Conservation (phyloP, 768 basidiomycete species). For the Boletus fagicola region DNA sequence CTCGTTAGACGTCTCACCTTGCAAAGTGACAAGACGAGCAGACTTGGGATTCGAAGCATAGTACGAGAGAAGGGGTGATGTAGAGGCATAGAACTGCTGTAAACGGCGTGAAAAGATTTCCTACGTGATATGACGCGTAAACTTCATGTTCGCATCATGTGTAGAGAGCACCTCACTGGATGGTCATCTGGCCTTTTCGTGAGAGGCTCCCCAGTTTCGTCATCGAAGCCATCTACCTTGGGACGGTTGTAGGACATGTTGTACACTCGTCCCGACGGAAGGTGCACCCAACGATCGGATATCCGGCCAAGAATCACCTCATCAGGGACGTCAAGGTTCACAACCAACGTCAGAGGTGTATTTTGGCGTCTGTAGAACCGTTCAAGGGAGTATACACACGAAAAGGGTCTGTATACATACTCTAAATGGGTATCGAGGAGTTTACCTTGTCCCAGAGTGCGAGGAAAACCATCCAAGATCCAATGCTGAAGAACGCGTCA, state of each 20-base stretch:
- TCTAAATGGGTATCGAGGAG: slow-evolving; percentile 74
- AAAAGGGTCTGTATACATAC: slow-evolving; percentile 37
- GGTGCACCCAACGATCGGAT: slow-evolving; percentile 87
- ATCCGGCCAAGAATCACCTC: slow-evolving; percentile 82
- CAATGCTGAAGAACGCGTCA: slow-evolving; percentile 56
- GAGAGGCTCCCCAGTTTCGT: slow-evolving; percentile 84
- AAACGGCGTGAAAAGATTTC: slow-evolving; percentile 77
- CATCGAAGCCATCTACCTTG: slow-evolving; percentile 74
- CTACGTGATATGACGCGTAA: slow-evolving; percentile 38
- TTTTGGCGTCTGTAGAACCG: slow-evolving; percentile 48
- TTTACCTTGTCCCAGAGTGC: slow-evolving; percentile 80
- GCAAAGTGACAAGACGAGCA: slow-evolving; percentile 53
- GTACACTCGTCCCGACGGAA: slow-evolving; percentile 86
- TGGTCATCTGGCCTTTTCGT: slow-evolving; percentile 88
- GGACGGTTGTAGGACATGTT: slow-evolving; percentile 88
- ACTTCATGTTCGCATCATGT: slow-evolving; percentile 2
- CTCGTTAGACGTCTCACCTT: slow-evolving; percentile 78
- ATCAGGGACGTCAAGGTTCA: slow-evolving; percentile 88
- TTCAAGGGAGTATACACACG: not conserved
- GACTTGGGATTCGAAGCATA: slow-evolving; percentile 47
- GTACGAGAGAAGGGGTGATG: slow-evolving; percentile 77
- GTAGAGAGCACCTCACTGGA: slow-evolving; percentile 55
- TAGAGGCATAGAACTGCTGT: slow-evolving; percentile 72
- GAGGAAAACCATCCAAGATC: slow-evolving; percentile 92
- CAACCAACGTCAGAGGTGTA: slow-evolving; percentile 72